Evolutionary conservation across 2,329 filamentous ascomycete genomes (phyloP), one percentile per base, ranked within the genome.

Genomic region (Drechslerella stenobrocha): DNA sequence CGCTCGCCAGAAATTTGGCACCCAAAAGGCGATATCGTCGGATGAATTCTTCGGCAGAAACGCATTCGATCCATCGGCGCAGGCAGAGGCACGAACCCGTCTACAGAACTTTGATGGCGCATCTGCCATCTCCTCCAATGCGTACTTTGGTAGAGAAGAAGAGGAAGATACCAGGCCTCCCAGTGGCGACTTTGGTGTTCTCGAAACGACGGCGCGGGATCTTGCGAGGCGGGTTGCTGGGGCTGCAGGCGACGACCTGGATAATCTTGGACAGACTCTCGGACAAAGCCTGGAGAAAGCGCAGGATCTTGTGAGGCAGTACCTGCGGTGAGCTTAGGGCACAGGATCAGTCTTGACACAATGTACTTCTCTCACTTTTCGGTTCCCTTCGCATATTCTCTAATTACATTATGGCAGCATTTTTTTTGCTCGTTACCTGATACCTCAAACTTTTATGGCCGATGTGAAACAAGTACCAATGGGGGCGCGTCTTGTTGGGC

Each of bases 11-110:
- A 96, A 96, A 77, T 98, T 98, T 74, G 92, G 91, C 67, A 78
- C 78, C 42, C 93, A 98, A 77, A 97, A 97, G 81, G 89, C 89
- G 73, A 98, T 98, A 72, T 96, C 90, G 0, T 96, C 91, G 0
- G 93, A 98, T 76, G 93, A 98, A 76, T 98, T 95, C 81, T 98
- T 98, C 75, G 90, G 92, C 74, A 92, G 93, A 76, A 89, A 90
- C 53, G 79, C 83, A 57, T 97, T 86, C 77, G 91, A 98, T 75
- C 85, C 91, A 34, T 81, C 81, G 57, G 84, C 87, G 6, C 87
- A 93, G 75, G 81, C 85, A 52, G 92, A 96, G 79, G 92, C 93
- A 73, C 95, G 95, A 80, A 81, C 82, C 22, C 85, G 93, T 37
- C 83, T 98, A 55, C 87, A 90, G 79, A 89, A 90, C 46, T 98